phyloP scores from a whole-genome alignment of 805 yeast genomes.

The Pichia paraexigua region DNA sequence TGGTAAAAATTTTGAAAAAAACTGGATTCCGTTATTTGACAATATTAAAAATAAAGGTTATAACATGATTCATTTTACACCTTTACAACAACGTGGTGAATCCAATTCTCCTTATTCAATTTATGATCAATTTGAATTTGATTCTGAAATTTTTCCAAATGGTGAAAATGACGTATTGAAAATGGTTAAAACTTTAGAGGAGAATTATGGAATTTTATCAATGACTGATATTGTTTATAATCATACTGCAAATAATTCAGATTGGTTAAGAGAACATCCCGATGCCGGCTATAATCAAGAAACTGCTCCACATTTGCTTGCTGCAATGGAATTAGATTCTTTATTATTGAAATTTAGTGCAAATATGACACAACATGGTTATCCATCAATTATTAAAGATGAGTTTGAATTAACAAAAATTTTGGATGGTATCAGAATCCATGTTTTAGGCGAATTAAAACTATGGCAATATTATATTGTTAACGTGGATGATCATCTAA shows the following conservation, averaged over 20 bases:
- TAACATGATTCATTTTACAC: constrained; percentile 95
- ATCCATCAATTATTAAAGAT: constrained; percentile 47
- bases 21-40: constrained; percentile 63
- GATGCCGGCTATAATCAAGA: constrained; percentile 80
- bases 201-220: constrained; percentile 55
- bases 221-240: constrained; percentile 91
- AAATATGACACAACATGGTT: constrained; percentile 47
- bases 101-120: constrained; percentile 93
- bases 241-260: constrained; percentile 88
- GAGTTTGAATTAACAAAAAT: constrained; percentile 50
- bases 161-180: constrained; percentile 44
- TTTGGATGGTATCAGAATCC: constrained; percentile 58
- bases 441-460: constrained; percentile 58
- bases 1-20: constrained; percentile 43
- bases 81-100: constrained; percentile 81
- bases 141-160: constrained; percentile 50
- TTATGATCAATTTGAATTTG: constrained; percentile 75
- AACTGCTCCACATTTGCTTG: constrained; percentile 81
- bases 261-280: constrained; percentile 80
- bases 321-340: constrained; percentile 81
- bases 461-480: constrained; percentile 88
- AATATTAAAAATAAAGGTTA: constrained; percentile 69
- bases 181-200: constrained; percentile 43
- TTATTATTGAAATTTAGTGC: constrained; percentile 59
- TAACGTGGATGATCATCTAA: constrained; percentile 39